phyloP scores from a whole-genome alignment of 163 green algal species.

The Chloromonas sp. region DNA sequence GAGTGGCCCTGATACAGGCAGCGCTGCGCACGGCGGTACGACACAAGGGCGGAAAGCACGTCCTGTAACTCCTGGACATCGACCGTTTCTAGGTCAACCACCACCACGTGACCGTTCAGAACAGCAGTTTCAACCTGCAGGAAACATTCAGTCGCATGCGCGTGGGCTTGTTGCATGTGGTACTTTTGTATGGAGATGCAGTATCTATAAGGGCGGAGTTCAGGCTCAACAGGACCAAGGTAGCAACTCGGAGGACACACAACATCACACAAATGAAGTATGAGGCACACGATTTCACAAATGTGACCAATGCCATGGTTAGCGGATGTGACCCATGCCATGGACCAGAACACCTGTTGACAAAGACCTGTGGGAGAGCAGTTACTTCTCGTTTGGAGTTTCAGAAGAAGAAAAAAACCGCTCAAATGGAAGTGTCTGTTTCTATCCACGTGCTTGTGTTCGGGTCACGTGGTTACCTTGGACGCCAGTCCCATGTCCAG shows the following conservation, averaged over 20 bases:
- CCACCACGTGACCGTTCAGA: background rate
- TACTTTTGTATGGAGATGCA: too few species aligned
- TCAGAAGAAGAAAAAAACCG: background rate
- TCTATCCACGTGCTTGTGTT: too few species aligned
- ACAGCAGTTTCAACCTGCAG: background rate
- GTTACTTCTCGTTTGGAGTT: too few species aligned
- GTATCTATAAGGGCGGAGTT: too few species aligned
- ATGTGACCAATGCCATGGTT: background rate
- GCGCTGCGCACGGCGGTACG: background rate
- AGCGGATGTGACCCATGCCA: background rate
- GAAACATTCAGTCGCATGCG: too few species aligned
- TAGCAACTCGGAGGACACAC: too few species aligned
- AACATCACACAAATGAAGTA: too few species aligned
- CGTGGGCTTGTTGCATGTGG: too few species aligned
- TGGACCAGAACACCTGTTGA: background rate
- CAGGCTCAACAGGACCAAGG: too few species aligned
- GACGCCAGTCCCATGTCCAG: background rate
- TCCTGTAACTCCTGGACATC: background rate
- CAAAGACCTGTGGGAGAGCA: too few species aligned
- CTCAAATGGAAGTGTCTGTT: background rate
- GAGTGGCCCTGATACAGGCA: background rate
- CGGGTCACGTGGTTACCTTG: background rate
- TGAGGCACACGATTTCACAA: background rate
- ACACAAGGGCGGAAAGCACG: background rate
- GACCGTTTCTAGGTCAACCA: background rate